Conservation (phyloP, 2,329 filamentous ascomycete species). For the Diaporthe vaccinii region DNA sequence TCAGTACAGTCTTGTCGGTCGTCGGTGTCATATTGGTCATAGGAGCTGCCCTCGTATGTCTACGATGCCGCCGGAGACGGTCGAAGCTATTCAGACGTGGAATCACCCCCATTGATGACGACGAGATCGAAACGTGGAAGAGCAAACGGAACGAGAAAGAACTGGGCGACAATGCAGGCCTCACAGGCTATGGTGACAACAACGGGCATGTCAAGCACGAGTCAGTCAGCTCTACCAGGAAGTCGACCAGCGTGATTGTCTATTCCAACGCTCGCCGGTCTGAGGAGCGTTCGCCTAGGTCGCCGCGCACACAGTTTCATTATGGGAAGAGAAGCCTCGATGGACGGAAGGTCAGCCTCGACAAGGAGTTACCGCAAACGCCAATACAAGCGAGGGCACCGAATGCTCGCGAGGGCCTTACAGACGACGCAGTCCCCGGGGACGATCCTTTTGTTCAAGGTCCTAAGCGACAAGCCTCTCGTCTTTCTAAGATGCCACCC, state of each 20-base stretch:
- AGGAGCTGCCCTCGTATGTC: conserved; percentile 53
- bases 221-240: conserved; percentile 55
- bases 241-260: conserved; percentile 67
- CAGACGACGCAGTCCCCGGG: conserved; percentile 72
- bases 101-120: conserved; percentile 73
- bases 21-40: conserved; percentile 58
- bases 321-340: conserved; percentile 49
- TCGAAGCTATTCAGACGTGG: conserved; percentile 64
- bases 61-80: conserved; percentile 54
- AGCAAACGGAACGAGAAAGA: conserved; percentile 52
- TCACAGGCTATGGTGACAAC: conserved; percentile 51
- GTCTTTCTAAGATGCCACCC: conserved; percentile 65
- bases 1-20: conserved; percentile 64
- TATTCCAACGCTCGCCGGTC: conserved; percentile 57
- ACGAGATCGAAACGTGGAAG: conserved; percentile 77
- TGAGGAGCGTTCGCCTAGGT: conserved; percentile 49
- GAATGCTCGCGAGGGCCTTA: conserved; percentile 73
- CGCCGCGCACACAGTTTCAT: conserved; percentile 43
- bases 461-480: conserved; percentile 66
- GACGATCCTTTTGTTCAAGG: conserved; percentile 70
- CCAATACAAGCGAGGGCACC: conserved; percentile 71
- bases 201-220: conserved; percentile 51
- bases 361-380: conserved; percentile 58
- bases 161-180: conserved; percentile 73
- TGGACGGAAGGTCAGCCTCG: conserved; percentile 57